Evolutionary conservation across 306 rosid species (phyloP).

Genomic region (Urtica urens): DNA sequence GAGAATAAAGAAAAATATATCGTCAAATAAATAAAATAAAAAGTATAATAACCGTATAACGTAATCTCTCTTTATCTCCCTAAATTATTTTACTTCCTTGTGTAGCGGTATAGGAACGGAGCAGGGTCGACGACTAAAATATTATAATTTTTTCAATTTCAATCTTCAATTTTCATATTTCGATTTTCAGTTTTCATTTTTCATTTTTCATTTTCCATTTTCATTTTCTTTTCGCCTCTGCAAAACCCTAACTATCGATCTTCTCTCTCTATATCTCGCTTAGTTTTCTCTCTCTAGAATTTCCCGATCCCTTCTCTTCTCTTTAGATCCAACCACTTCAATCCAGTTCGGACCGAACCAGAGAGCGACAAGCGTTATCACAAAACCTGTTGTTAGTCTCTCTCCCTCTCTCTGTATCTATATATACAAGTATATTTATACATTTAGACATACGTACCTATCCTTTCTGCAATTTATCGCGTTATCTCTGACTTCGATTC

Average conservation of each 20-base stretch:
- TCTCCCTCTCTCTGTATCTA: background rate
- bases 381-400: too few relatives aligned
- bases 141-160: background rate
- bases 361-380: background rate
- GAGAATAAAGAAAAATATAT: background rate
- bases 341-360: constrained; percentile 14
- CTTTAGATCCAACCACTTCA: constrained; percentile 12
- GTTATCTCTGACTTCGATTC: background rate
- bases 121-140: constrained; percentile 21
- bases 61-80: background rate
- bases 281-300: constrained; percentile 18
- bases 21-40: background rate
- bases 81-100: background rate
- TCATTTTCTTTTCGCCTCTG: constrained; percentile 27
- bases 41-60: constrained; percentile 10
- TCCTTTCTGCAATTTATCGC: background rate
- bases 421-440: background rate
- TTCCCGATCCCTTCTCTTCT: constrained; percentile 25
- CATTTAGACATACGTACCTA: too few relatives aligned
- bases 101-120: constrained; percentile 9
- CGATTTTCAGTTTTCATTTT: too few relatives aligned
- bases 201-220: background rate
- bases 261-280: constrained; percentile 2
- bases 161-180: constrained; percentile 14
- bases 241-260: constrained; percentile 74